Conservation (phyloP, 2,329 filamentous ascomycete species). For the Scytalidium sp. region DNA sequence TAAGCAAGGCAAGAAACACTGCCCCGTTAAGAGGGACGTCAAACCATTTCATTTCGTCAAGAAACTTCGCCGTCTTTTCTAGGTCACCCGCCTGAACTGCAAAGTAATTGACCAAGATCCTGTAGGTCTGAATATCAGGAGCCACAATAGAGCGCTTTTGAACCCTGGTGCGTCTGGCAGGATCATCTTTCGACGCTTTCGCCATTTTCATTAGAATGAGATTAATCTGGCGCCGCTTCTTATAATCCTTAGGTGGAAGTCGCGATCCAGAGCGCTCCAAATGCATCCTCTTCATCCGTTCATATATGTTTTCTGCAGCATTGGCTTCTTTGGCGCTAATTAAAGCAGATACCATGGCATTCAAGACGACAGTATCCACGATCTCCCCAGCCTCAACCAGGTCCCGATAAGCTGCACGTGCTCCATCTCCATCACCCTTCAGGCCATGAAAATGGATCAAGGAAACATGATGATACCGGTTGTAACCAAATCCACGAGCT, state of each 20-base stretch:
- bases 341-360: slow-evolving; percentile 79
- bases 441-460: slow-evolving; percentile 83
- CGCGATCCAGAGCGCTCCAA: slow-evolving; percentile 12
- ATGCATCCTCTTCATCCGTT: slow-evolving; percentile 67
- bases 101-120: slow-evolving; percentile 74
- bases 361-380: slow-evolving; percentile 82
- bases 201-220: slow-evolving; percentile 57
- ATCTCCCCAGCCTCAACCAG: slow-evolving; percentile 85
- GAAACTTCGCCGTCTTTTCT: slow-evolving; percentile 62
- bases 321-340: slow-evolving; percentile 71
- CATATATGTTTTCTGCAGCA: slow-evolving; percentile 78
- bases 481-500: slow-evolving; percentile 62
- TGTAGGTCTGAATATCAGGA: slow-evolving; percentile 77
- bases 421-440: slow-evolving; percentile 66
- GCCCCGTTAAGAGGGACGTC: slow-evolving; percentile 68
- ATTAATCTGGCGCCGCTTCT: slow-evolving; percentile 37
- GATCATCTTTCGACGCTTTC: slow-evolving; percentile 50
- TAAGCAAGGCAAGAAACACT: slow-evolving; percentile 78
- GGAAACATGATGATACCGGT: slow-evolving; percentile 78
- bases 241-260: slow-evolving; percentile 32
- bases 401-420: slow-evolving; percentile 74
- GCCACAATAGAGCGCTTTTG: slow-evolving; percentile 65
- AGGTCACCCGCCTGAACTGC: slow-evolving; percentile 68
- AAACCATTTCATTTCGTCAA: slow-evolving; percentile 77
- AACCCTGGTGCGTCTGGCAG: slow-evolving; percentile 46